phyloP scores from a whole-genome alignment of 805 yeast species.

The Teunomyces pallodes region DNA sequence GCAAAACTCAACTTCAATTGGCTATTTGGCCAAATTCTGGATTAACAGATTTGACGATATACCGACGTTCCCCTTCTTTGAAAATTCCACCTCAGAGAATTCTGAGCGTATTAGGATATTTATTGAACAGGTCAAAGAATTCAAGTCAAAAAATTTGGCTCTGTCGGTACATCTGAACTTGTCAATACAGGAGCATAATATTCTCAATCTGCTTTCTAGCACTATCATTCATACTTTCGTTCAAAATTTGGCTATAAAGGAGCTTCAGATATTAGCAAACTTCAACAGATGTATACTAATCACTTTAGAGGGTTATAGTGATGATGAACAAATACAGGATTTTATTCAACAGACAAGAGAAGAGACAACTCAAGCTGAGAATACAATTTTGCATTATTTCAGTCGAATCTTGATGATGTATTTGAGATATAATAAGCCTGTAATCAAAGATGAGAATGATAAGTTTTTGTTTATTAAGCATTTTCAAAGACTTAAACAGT shows the following conservation, averaged over 20 bases:
- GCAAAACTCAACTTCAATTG: constrained; percentile 18
- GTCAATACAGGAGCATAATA: neutral
- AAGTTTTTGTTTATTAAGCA: constrained; percentile 20
- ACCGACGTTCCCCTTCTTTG: constrained; percentile 17
- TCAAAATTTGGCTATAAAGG: constrained; percentile 13
- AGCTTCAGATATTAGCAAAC: constrained; percentile 20
- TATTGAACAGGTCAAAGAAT: constrained; percentile 12
- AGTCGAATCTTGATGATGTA: constrained; percentile 16
- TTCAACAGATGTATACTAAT: constrained; percentile 20
- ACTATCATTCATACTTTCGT: constrained; percentile 15
- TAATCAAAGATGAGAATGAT: constrained; percentile 15
- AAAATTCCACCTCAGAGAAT: constrained; percentile 1
- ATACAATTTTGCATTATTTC: constrained; percentile 14
- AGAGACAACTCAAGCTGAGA: constrained; percentile 21
- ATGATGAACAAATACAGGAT: neutral
- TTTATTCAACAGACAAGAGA: constrained; percentile 5
- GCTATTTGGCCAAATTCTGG: constrained; percentile 22
- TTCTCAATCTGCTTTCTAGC: neutral
- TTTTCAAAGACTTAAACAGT: constrained; percentile 7
- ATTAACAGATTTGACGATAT: constrained; percentile 16
- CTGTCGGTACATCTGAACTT: neutral
- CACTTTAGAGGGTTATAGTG: constrained; percentile 11
- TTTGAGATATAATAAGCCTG: neutral
- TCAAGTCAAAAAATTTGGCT: constrained; percentile 12
- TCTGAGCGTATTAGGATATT: constrained; percentile 10